phyloP scores from a whole-genome alignment of 306 rosid species.

The Castanea sativa region DNA sequence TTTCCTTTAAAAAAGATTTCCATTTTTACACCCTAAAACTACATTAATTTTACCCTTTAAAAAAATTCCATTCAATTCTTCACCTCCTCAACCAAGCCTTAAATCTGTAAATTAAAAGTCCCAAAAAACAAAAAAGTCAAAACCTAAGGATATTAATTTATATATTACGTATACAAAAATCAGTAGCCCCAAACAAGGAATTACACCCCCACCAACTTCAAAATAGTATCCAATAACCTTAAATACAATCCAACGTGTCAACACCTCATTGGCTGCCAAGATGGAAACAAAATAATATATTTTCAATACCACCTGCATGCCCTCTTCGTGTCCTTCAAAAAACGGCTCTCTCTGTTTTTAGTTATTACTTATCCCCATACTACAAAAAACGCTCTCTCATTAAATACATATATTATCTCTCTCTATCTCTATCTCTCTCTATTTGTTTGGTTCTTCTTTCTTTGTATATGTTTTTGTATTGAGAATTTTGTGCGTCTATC shows the following conservation, averaged over 20 bases:
- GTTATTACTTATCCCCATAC: no score
- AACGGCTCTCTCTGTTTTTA: not conserved
- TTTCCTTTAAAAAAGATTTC: no score
- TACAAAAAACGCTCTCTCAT: not conserved
- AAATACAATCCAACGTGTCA: not conserved
- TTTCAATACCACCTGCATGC: conserved; percentile 10
- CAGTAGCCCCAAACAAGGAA: not conserved
- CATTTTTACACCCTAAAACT: no score
- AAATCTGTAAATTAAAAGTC: no score
- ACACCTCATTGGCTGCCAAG: not conserved
- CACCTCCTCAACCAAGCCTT: no score
- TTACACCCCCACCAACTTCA: not conserved
- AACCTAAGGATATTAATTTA: not conserved
- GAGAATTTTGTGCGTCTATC: not conserved
- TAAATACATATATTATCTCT: not conserved
- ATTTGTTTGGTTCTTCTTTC: not conserved
- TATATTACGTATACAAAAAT: not conserved
- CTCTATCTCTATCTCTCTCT: not conserved
- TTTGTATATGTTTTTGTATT: not conserved
- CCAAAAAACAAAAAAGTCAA: not conserved
- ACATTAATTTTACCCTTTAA: no score
- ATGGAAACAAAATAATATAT: conserved; percentile 3
- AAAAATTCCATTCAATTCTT: no score
- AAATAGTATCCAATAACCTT: not conserved
- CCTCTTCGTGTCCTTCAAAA: conserved; percentile 17